Conservation (phyloP, 2,329 filamentous ascomycete genomes). For the Clonostachys rhizophaga region DNA sequence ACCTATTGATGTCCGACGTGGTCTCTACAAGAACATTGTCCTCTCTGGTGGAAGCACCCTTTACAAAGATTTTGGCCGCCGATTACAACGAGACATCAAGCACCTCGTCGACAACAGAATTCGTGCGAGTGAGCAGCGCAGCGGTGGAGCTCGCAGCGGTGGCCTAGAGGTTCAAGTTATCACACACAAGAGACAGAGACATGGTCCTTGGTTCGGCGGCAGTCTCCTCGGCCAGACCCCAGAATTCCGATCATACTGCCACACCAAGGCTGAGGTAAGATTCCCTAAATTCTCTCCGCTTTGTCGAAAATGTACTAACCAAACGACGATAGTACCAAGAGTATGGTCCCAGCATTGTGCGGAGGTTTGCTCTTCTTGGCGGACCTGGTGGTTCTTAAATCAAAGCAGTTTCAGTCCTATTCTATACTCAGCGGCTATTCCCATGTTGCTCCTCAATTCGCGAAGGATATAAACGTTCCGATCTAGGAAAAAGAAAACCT, state of each 20-base stretch:
- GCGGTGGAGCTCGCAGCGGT: constrained; percentile 87
- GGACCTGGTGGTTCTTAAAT: constrained; percentile 76
- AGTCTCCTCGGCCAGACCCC: constrained; percentile 95
- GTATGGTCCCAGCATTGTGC: constrained; percentile 91
- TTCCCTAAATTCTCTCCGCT: not conserved
- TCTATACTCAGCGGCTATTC: no score
- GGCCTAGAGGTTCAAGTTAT: constrained; percentile 97
- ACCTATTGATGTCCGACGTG: constrained; percentile 93
- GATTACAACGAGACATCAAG: constrained; percentile 95
- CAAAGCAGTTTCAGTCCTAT: no score
- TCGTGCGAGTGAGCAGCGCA: constrained; percentile 83
- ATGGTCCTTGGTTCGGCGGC: constrained; percentile 98
- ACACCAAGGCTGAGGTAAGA: constrained; percentile 75
- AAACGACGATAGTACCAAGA: constrained; percentile 69
- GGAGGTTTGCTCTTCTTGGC: constrained; percentile 88
- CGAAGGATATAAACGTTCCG: no score
- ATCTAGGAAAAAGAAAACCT: no score
- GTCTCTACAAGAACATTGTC: constrained; percentile 99
- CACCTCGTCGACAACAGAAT: constrained; percentile 93
- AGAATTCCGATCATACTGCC: constrained; percentile 98
- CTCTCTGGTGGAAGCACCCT: constrained; percentile 94
- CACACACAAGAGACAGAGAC: constrained; percentile 92
- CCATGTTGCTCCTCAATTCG: no score
- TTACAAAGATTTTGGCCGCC: constrained; percentile 96
- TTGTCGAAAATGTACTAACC: not conserved